A percentile compares a stretch with the other conserved stretches of the same genome.
Evolutionary conservation across 805 yeast species (phyloP).

Genomic region (Komagataella populi): DNA sequence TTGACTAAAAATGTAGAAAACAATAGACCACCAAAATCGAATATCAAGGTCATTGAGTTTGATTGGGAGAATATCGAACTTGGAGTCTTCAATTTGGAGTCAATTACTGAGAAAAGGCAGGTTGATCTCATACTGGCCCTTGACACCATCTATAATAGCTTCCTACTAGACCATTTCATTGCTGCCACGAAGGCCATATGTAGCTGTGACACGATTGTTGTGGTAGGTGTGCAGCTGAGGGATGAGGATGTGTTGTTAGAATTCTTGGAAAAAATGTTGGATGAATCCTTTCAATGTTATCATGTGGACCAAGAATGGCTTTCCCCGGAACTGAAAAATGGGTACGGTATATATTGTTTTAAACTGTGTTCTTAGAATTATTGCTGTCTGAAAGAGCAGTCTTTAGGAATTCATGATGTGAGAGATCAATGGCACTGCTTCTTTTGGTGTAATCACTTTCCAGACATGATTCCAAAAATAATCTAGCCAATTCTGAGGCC

Average conservation of each 20-base stretch:
- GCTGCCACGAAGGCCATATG: constrained; percentile 24
- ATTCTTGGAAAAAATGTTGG: constrained; percentile 23
- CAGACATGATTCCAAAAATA: constrained; percentile 55
- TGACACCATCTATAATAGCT: constrained; percentile 57
- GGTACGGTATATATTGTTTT: constrained; percentile 31
- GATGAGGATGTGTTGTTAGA: constrained; percentile 33
- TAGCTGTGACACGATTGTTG: constrained; percentile 18
- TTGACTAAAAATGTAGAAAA: constrained; percentile 28
- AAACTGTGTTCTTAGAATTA: background rate
- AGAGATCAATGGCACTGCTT: constrained; percentile 58
- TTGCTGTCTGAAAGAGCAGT: constrained; percentile 14
- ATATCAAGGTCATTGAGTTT: constrained; percentile 32
- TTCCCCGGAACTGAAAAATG: constrained; percentile 19
- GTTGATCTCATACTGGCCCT: constrained; percentile 45
- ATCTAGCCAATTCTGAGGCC: constrained; percentile 55
- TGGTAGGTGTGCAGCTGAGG: constrained; percentile 41
- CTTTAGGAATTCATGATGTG: constrained; percentile 49
- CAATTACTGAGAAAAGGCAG: background rate
- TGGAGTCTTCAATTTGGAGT: constrained; percentile 13
- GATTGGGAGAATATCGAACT: constrained; percentile 46
- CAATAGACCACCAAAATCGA: constrained; percentile 17
- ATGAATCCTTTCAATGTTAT: constrained; percentile 20
- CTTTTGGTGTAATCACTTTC: constrained; percentile 63
- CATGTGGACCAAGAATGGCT: constrained; percentile 19
- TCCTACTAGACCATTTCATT: constrained; percentile 34